A percentile compares a stretch with the other conserved stretches of the same genome.
Conservation (phyloP, 495 filamentous ascomycete species). For the Penicillium riverlandense region DNA sequence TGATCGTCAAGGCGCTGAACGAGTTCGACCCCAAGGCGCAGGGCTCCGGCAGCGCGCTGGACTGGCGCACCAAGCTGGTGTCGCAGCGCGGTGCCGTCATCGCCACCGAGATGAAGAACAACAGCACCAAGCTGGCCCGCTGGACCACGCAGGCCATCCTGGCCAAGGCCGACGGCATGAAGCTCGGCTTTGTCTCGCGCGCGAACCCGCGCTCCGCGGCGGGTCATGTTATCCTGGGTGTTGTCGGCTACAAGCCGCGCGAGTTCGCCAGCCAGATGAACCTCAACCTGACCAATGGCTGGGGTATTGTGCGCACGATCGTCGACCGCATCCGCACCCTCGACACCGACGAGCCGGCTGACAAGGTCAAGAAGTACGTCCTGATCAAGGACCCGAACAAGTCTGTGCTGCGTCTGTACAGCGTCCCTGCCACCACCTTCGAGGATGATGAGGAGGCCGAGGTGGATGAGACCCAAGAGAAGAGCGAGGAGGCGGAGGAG, state of each 20-base stretch:
- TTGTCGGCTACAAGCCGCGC: constrained; percentile 91
- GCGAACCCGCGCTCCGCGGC: constrained; percentile 82
- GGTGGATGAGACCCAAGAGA: constrained; percentile 37
- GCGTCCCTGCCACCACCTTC: constrained; percentile 79
- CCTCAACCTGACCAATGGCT: constrained; percentile 89
- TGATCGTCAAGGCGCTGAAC: constrained; percentile 93
- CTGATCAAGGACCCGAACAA: constrained; percentile 91
- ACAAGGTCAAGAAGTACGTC: constrained; percentile 56
- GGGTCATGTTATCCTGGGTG: constrained; percentile 89
- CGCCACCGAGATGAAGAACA: constrained; percentile 99
- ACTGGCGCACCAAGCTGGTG: constrained; percentile 91
- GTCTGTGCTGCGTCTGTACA: constrained; percentile 83
- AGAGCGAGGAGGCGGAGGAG: constrained; percentile 29
- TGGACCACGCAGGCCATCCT: constrained; percentile 96
- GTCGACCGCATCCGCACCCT: constrained; percentile 67
- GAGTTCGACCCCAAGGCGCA: constrained; percentile 98
- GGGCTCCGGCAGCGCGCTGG: constrained; percentile 84
- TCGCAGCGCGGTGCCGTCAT: constrained; percentile 93
- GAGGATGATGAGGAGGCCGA: constrained; percentile 61
- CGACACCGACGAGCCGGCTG: constrained; percentile 65
- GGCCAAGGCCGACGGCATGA: constrained; percentile 93
- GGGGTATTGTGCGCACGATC: constrained; percentile 97
- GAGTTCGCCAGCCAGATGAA: constrained; percentile 99
- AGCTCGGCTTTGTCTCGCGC: constrained; percentile 97
- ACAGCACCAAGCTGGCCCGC: constrained; percentile 91